These are phyloP conservation scores for Cerioporus squamosus DNA, from an alignment of 1,284 basidiomycete genomes.

Conservation along the genomic window DNA sequence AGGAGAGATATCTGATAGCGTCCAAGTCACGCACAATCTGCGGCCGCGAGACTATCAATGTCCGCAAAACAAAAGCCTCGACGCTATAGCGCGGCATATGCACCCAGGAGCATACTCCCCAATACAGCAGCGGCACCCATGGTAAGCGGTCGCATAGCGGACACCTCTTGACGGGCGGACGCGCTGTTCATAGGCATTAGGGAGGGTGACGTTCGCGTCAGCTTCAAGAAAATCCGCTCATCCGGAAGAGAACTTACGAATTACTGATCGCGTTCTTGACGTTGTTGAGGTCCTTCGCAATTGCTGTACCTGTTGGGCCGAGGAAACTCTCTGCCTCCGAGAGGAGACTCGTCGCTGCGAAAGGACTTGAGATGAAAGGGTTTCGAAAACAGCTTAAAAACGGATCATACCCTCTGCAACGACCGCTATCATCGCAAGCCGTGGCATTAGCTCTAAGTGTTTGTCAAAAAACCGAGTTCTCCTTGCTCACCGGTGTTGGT, in stretches of 20 bases:
- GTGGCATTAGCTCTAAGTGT: background rate
- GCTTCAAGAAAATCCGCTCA: too few relatives aligned
- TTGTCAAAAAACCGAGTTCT: background rate
- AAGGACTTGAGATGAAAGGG: background rate
- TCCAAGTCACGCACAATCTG: background rate
- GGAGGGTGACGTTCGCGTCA: too few relatives aligned
- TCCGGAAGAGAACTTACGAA: background rate
- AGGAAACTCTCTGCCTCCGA: background rate
- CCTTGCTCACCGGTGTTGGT: constrained; percentile 5
- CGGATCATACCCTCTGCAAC: background rate
- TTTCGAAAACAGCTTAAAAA: too few relatives aligned
- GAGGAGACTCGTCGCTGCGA: background rate
- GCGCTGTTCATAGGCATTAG: constrained; percentile 2
- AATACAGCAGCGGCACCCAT: constrained; percentile 4
- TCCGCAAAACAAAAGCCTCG: background rate
- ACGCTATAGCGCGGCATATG: constrained; percentile 5
- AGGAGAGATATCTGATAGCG: background rate
- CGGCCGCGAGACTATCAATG: background rate
- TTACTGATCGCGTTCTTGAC: background rate
- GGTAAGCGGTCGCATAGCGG: background rate
- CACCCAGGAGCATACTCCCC: constrained; percentile 12
- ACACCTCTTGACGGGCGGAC: background rate
- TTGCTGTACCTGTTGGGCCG: background rate
- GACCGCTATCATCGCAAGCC: background rate
- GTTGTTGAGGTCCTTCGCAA: background rate